Conservation (phyloP, 768 basidiomycete genomes). For the Tricholoma bakamatsutake region DNA sequence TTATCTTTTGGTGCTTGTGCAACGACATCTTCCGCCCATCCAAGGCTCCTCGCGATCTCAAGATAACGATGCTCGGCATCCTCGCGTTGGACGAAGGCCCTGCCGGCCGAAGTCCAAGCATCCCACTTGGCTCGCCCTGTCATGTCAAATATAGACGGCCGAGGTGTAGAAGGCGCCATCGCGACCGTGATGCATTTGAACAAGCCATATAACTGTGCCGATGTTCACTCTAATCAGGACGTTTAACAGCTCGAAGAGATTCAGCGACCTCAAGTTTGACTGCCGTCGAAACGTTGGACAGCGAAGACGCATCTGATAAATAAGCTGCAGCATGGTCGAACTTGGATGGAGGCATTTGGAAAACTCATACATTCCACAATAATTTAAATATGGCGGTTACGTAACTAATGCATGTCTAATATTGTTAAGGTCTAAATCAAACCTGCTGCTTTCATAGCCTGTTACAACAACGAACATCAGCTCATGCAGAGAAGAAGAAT, state of each 20-base stretch:
- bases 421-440: not conserved
- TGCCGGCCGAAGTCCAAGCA: conserved; percentile 58
- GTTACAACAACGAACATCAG: not conserved
- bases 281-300: conserved; percentile 48
- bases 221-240: conserved; percentile 28
- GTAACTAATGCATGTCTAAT: not conserved
- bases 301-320: conserved; percentile 51
- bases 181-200: conserved; percentile 73
- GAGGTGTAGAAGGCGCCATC: conserved; percentile 42
- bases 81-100: conserved; percentile 35
- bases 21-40: conserved; percentile 46
- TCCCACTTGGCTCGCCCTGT: conserved; percentile 85
- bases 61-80: conserved; percentile 64
- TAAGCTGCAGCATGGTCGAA: conserved; percentile 62
- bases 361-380: conserved; percentile 7
- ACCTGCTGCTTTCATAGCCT: conserved; percentile 65
- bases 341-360: conserved; percentile 23
- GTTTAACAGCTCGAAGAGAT: conserved; percentile 29
- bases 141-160: conserved; percentile 76
- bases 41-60: conserved; percentile 59
- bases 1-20: conserved; percentile 15
- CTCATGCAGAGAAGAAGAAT: not conserved
- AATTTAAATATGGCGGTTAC: conserved; percentile 1
- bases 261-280: conserved; percentile 70
- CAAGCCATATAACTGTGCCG: conserved; percentile 70